Evolutionary conservation across 1,284 basidiomycete species (phyloP).

Genomic region (Sanghuangporus baumii): DNA sequence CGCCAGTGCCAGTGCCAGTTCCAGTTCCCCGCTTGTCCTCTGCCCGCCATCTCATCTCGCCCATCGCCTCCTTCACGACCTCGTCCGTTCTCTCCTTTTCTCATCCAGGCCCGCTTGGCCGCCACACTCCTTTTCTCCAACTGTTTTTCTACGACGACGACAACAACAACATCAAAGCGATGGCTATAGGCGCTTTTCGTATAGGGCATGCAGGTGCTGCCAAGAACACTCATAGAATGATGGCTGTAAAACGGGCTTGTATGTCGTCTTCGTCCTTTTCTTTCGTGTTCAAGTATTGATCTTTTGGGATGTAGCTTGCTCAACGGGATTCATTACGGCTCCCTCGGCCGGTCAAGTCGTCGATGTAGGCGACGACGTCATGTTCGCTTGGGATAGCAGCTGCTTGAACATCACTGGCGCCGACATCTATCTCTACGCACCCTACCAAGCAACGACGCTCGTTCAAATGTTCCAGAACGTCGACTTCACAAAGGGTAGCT

Average conservation of each 20-base stretch:
- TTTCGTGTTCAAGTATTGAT: not conserved
- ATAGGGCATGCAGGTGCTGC: constrained; percentile 11
- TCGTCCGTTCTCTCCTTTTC: constrained; percentile 1
- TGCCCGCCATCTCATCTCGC: not conserved
- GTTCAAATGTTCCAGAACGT: constrained; percentile 65
- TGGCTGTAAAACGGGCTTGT: constrained; percentile 11
- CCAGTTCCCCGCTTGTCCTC: constrained; percentile 8
- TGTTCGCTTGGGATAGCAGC: constrained; percentile 69
- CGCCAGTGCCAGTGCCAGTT: too few relatives aligned
- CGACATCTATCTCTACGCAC: constrained; percentile 74
- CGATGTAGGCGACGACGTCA: constrained; percentile 48
- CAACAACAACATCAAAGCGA: not conserved
- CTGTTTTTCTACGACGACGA: not conserved
- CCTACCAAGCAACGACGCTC: constrained; percentile 37
- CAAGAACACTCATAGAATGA: constrained; percentile 3
- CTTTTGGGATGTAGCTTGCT: constrained; percentile 36
- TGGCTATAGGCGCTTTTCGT: constrained; percentile 7
- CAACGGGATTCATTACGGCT: constrained; percentile 58
- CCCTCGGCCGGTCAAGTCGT: constrained; percentile 52
- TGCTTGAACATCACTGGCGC: constrained; percentile 44
- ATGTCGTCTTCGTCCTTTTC: not conserved
- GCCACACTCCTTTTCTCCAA: constrained; percentile 8
- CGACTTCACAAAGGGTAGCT: constrained; percentile 48
- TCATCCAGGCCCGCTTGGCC: not conserved
- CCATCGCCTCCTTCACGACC: constrained; percentile 2